Percentiles rank a stretch among this genome's conserved stretches.
Evolutionary conservation across 2,329 filamentous ascomycete genomes (phyloP).

Genomic region (Hymenoscyphus linearis): DNA sequence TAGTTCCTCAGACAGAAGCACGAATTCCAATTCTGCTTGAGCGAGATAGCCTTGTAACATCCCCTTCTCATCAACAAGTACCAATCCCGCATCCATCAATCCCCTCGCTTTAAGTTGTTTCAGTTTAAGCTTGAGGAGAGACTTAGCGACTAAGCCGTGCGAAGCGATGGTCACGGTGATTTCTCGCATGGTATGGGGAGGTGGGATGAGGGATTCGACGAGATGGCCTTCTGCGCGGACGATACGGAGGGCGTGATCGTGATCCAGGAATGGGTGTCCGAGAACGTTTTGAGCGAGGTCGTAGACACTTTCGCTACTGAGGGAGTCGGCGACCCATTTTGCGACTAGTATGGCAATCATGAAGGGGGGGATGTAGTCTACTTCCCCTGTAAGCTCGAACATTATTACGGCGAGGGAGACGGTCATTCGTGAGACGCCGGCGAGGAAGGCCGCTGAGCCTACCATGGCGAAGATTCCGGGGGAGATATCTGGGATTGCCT

Average conservation of each 20-base stretch:
- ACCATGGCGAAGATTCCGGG: slow-evolving; percentile 59
- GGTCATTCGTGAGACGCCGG: slow-evolving; percentile 54
- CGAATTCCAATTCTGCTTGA: slow-evolving; percentile 48
- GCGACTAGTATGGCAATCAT: slow-evolving; percentile 56
- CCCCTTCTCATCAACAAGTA: slow-evolving; percentile 43
- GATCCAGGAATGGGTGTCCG: slow-evolving; percentile 53
- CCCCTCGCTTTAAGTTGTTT: slow-evolving; percentile 42
- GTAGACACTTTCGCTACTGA: slow-evolving; percentile 50
- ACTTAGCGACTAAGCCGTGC: slow-evolving; percentile 38
- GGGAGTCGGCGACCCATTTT: slow-evolving; percentile 52
- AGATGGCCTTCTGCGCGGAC: slow-evolving; percentile 36
- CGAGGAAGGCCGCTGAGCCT: slow-evolving; percentile 52
- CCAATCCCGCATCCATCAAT: slow-evolving; percentile 52
- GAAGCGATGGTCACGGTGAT: slow-evolving; percentile 45
- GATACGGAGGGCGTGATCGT: slow-evolving; percentile 41
- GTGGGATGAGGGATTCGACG: slow-evolving; percentile 46
- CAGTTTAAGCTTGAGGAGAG: slow-evolving; percentile 41
- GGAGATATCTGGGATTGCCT: slow-evolving; percentile 36
- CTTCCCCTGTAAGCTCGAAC: slow-evolving; percentile 55
- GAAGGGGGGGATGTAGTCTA: slow-evolving; percentile 51
- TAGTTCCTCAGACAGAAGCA: slow-evolving; percentile 31
- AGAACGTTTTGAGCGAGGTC: slow-evolving; percentile 55
- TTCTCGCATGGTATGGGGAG: slow-evolving; percentile 48
- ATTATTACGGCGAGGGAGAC: slow-evolving; percentile 55
- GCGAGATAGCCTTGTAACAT: slow-evolving; percentile 51